These are phyloP conservation scores for Mikania micrantha DNA, from an alignment of 129 eudicot species.

Conservation along the genomic window DNA sequence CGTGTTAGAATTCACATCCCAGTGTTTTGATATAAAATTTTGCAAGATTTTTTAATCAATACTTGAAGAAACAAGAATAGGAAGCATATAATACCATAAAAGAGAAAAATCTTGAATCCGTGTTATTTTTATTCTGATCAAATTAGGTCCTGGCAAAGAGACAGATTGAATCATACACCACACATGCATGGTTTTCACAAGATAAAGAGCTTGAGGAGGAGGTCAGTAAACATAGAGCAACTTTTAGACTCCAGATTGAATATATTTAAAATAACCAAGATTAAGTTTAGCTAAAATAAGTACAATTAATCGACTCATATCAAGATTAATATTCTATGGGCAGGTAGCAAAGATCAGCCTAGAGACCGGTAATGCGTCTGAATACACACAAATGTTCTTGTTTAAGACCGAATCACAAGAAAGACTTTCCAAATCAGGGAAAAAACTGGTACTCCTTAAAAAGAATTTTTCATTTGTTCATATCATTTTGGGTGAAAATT, in stretches of 20 bases:
- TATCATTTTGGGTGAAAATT: not conserved
- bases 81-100: not conserved
- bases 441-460: constrained; percentile 26
- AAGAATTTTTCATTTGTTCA: not conserved
- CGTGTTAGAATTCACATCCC: not conserved
- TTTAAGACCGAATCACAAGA: constrained; percentile 43
- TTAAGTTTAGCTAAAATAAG: not conserved
- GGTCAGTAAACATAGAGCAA: constrained; percentile 29
- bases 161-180: constrained; percentile 62
- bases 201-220: constrained; percentile 56
- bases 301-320: not conserved
- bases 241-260: not conserved
- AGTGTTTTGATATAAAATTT: not conserved
- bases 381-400: constrained; percentile 65
- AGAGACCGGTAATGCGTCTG: constrained; percentile 43
- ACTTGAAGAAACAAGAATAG: not conserved
- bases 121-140: not conserved
- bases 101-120: not conserved
- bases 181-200: constrained; percentile 68
- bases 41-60: not conserved
- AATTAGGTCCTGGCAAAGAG: constrained; percentile 51
- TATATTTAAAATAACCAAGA: not conserved
- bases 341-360: constrained; percentile 64
- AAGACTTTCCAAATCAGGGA: constrained; percentile 19
- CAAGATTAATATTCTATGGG: not conserved